phyloP scores from a whole-genome alignment of 2,329 filamentous ascomycete species.

The Amphichorda felina region DNA sequence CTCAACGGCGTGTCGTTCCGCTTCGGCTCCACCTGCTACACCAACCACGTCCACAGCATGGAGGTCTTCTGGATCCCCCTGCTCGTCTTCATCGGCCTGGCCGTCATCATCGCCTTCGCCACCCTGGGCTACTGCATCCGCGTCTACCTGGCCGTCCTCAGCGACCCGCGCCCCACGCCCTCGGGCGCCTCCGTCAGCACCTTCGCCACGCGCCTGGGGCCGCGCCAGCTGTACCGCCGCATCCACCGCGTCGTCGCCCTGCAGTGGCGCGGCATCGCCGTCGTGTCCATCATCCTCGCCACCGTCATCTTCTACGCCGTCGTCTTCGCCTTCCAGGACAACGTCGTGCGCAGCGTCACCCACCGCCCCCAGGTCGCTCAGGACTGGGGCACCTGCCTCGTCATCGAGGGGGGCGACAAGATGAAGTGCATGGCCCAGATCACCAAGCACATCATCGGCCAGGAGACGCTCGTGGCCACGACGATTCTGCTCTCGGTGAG shows the following conservation, averaged over 20 bases:
- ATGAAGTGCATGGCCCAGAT: constrained; percentile 52
- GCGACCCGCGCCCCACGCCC: constrained; percentile 59
- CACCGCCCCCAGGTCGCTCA: constrained; percentile 39
- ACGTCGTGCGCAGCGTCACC: constrained; percentile 47
- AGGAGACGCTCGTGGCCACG: constrained; percentile 68
- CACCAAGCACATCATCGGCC: constrained; percentile 51
- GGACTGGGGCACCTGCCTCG: constrained; percentile 62
- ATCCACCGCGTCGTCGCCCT: constrained; percentile 76
- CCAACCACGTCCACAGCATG: constrained; percentile 78
- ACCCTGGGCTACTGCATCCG: constrained; percentile 91
- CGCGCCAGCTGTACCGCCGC: constrained; percentile 76
- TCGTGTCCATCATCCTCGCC: constrained; percentile 78
- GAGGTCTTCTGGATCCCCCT: constrained; percentile 84
- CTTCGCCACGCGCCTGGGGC: constrained; percentile 39
- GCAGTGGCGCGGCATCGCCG: constrained; percentile 86
- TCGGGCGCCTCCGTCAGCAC: background rate
- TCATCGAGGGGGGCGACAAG: constrained; percentile 41
- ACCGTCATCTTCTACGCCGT: constrained; percentile 91
- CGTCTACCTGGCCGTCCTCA: constrained; percentile 77
- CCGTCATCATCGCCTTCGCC: constrained; percentile 67
- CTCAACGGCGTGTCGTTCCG: constrained; percentile 92
- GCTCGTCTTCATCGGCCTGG: constrained; percentile 61
- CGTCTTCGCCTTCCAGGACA: constrained; percentile 80
- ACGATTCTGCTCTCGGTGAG: constrained; percentile 70
- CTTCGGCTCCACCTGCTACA: constrained; percentile 83